Evolutionary conservation across 306 rosid genomes (phyloP).

Genomic region (Ochetophila trinervis): DNA sequence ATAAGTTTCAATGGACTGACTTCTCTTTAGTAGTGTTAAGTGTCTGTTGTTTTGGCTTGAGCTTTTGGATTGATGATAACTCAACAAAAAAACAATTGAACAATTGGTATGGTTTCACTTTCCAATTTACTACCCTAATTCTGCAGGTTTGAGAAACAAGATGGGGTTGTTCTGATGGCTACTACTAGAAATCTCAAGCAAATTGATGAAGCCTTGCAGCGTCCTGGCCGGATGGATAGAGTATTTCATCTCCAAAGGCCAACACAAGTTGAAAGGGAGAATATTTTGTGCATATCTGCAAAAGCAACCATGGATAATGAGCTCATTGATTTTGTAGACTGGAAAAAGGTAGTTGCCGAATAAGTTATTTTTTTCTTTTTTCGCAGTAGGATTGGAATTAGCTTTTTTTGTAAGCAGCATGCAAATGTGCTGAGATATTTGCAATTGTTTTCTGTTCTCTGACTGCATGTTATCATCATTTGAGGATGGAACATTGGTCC

Average conservation of each 20-base stretch:
- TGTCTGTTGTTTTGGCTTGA: no score
- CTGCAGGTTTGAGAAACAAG: slow-evolving; percentile 94
- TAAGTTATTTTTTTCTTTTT: slow-evolving; percentile 13
- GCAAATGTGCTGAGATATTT: background rate
- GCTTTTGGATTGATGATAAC: no score
- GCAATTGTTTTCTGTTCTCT: background rate
- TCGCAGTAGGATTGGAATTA: slow-evolving; percentile 12
- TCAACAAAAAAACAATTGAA: no score
- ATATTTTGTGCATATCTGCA: slow-evolving; percentile 69
- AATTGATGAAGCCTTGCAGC: slow-evolving; percentile 89
- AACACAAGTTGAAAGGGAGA: slow-evolving; percentile 88
- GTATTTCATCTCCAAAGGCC: slow-evolving; percentile 97
- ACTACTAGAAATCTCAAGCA: slow-evolving; percentile 88
- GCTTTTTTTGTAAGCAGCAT: background rate
- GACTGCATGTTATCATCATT: background rate
- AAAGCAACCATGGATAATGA: slow-evolving; percentile 87
- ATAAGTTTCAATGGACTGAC: no score
- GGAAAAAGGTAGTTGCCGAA: slow-evolving; percentile 73
- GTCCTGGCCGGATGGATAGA: slow-evolving; percentile 99
- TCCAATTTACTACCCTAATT: slow-evolving; percentile 13
- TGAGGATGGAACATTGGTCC: background rate
- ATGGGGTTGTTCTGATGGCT: slow-evolving; percentile 99
- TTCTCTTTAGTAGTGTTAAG: no score
- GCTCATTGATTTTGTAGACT: slow-evolving; percentile 81
- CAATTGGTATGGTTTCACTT: background rate